Conservation (phyloP, 1,139 yeast species). For the Suhomyces coccinellae region DNA sequence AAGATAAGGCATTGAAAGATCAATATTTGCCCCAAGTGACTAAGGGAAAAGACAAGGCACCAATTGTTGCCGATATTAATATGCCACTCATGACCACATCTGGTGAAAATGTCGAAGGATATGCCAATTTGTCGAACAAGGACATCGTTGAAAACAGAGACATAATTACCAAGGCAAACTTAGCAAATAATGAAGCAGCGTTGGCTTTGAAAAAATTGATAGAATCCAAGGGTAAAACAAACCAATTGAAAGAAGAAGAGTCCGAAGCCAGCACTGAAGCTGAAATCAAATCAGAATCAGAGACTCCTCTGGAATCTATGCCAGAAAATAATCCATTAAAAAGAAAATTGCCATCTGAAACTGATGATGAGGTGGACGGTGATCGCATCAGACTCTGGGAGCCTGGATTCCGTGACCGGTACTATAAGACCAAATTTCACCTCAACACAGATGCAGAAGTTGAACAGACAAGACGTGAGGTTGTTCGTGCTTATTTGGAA, state of each 20-base stretch:
- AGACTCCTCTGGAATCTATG: not conserved
- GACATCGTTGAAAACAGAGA: constrained; percentile 71
- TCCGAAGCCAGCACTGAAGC: constrained; percentile 22
- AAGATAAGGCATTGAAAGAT: constrained; percentile 37
- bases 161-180: constrained; percentile 70
- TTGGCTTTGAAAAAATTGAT: constrained; percentile 55
- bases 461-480: constrained; percentile 53
- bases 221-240: constrained; percentile 31
- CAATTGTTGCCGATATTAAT: constrained; percentile 66
- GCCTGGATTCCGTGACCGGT: constrained; percentile 82
- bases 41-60: constrained; percentile 75
- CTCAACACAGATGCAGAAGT: constrained; percentile 57
- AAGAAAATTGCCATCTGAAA: constrained; percentile 1
- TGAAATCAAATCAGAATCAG: constrained; percentile 1
- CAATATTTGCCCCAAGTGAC: constrained; percentile 44
- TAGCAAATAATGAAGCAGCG: constrained; percentile 74
- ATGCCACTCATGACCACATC: constrained; percentile 74
- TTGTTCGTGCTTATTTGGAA: constrained; percentile 78
- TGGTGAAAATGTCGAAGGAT: constrained; percentile 67
- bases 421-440: constrained; percentile 75
- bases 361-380: constrained; percentile 20
- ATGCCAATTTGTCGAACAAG: constrained; percentile 62
- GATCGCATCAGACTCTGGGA: constrained; percentile 78
- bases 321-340: not conserved
- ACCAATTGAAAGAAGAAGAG: constrained; percentile 25